phyloP scores from a whole-genome alignment of 176 grass and related monocot genomes.

The Oryza meyeriana region DNA sequence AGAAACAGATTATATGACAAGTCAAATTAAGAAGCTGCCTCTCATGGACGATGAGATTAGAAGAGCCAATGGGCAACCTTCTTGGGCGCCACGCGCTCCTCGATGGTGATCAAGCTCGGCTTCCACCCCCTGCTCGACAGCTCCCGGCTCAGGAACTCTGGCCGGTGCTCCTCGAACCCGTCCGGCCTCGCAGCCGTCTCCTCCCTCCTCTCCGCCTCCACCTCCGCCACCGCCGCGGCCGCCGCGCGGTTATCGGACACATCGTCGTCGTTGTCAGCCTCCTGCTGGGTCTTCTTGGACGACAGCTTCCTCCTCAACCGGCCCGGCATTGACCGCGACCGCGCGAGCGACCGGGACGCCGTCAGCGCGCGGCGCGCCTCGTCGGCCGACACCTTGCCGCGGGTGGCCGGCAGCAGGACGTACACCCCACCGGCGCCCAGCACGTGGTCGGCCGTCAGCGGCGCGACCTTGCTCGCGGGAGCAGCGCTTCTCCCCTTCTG shows the following conservation, averaged over 20 bases:
- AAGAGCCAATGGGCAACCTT: constrained; percentile 86
- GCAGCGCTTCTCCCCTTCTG: background rate
- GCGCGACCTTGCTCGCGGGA: constrained; percentile 42
- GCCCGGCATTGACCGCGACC: constrained; percentile 45
- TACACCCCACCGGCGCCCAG: constrained; percentile 68
- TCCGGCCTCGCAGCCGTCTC: background rate
- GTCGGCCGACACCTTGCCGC: constrained; percentile 62
- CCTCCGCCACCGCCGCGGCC: background rate
- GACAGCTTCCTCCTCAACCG: constrained; percentile 42
- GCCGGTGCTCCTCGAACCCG: constrained; percentile 48
- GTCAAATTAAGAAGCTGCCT: constrained; percentile 25
- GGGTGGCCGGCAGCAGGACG: constrained; percentile 64
- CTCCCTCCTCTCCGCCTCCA: constrained; percentile 3
- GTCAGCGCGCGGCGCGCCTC: constrained; percentile 64
- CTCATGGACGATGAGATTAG: constrained; percentile 26
- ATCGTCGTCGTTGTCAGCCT: background rate
- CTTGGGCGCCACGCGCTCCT: constrained; percentile 54
- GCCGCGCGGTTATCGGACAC: background rate
- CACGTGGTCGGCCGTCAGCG: constrained; percentile 77
- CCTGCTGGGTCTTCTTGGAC: constrained; percentile 9
- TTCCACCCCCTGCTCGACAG: constrained; percentile 82
- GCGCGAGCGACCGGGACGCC: constrained; percentile 48
- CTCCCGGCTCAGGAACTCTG: constrained; percentile 75
- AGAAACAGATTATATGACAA: constrained; percentile 6
- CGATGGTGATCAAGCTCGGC: constrained; percentile 80